Percentiles rank a stretch among this genome's conserved stretches.
Conservation (phyloP, 179 eudicot genomes). For the Carnegiea gigantea region DNA sequence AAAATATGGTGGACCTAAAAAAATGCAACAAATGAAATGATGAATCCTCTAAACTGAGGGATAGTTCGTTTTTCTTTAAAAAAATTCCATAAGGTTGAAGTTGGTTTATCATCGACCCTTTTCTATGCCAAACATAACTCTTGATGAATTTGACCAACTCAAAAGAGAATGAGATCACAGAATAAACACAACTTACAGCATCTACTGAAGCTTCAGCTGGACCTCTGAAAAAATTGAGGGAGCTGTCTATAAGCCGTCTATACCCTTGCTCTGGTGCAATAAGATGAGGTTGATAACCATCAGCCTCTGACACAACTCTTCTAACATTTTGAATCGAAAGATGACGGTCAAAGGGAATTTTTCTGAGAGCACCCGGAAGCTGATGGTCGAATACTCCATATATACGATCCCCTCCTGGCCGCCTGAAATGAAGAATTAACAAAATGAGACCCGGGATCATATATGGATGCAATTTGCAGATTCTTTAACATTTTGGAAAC, state of each 20-base stretch:
- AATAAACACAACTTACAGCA: conserved; percentile 43
- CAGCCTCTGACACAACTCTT: conserved; percentile 62
- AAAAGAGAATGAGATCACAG: not conserved
- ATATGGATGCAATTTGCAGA: not conserved
- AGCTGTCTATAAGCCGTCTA: conserved; percentile 62
- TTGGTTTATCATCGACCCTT: not conserved
- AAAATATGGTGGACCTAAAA: conserved; percentile 55
- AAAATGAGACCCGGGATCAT: not conserved
- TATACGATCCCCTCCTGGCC: conserved; percentile 67
- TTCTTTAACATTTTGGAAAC: not conserved
- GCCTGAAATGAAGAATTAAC: conserved; percentile 36
- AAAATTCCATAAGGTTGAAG: too few species aligned
- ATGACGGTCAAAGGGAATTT: conserved; percentile 59
- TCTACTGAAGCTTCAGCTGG: conserved; percentile 70
- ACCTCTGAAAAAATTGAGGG: conserved; percentile 43
- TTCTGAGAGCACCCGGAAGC: conserved; percentile 54
- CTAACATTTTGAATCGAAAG: conserved; percentile 52
- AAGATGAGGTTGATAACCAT: conserved; percentile 74
- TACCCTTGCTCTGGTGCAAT: conserved; percentile 71
- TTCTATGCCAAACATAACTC: not conserved
- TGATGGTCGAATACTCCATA: conserved; percentile 51
- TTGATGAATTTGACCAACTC: not conserved
- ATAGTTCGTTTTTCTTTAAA: not conserved
- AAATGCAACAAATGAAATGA: conserved; percentile 6
- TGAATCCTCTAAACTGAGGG: not conserved